phyloP scores from a whole-genome alignment of 257 asterid species.

The Thymus quinquecostatus region DNA sequence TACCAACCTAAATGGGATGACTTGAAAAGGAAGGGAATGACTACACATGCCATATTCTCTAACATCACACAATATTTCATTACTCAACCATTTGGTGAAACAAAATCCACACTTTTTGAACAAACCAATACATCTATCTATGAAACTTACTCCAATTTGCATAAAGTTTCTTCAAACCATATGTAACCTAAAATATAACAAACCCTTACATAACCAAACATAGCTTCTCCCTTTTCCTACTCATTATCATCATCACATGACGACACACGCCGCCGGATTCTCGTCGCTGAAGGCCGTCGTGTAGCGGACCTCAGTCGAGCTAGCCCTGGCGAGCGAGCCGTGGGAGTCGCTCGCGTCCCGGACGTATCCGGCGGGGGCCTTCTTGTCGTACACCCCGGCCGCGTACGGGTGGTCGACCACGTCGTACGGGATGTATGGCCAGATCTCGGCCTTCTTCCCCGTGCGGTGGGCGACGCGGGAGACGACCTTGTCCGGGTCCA shows the following conservation, averaged over 20 bases:
- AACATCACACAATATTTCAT: slow-evolving; percentile 38
- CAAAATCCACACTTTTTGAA: slow-evolving; percentile 25
- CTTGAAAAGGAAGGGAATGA: not conserved
- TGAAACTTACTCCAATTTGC: slow-evolving; percentile 17
- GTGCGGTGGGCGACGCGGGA: slow-evolving; percentile 88
- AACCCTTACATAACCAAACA: slow-evolving; percentile 11
- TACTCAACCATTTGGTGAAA: slow-evolving; percentile 23
- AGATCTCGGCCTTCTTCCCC: slow-evolving; percentile 87
- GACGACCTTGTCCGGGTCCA: slow-evolving; percentile 84
- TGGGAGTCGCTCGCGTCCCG: slow-evolving; percentile 57
- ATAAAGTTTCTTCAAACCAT: not conserved
- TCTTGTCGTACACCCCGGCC: slow-evolving; percentile 79
- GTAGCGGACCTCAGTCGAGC: slow-evolving; percentile 93
- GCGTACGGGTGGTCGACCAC: slow-evolving; percentile 94
- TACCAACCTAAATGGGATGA: not conserved
- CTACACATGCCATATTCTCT: not conserved
- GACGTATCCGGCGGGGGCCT: slow-evolving; percentile 95
- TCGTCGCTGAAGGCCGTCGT: slow-evolving; percentile 97
- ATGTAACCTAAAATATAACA: slow-evolving; percentile 17
- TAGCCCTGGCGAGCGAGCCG: slow-evolving; percentile 70
- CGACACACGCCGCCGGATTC: slow-evolving; percentile 75
- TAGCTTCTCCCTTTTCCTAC: not conserved
- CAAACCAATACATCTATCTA: slow-evolving; percentile 11
- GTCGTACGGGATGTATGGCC: slow-evolving; percentile 98
- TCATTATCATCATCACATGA: slow-evolving; percentile 59